A percentile compares a stretch with the other conserved stretches of the same genome.
phyloP scores from a whole-genome alignment of 306 rosid genomes.

The Casuarina equisetifolia region DNA sequence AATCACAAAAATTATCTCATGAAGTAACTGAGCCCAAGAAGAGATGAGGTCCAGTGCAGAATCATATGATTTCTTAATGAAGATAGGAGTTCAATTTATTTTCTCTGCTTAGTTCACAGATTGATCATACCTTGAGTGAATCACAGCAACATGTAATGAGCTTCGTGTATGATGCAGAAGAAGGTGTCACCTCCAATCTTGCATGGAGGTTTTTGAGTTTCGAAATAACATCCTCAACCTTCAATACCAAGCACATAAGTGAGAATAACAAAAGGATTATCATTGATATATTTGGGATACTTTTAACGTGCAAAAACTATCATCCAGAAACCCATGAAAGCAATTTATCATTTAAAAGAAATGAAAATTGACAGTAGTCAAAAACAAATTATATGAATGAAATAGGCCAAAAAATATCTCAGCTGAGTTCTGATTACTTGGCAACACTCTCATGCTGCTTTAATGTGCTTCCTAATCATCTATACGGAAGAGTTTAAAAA shows the following conservation, averaged over 20 bases:
- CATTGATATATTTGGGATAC: not conserved
- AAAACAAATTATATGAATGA: conserved; percentile 2
- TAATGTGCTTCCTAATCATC: not conserved
- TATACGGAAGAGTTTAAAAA: not conserved
- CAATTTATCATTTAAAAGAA: not conserved
- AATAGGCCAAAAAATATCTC: conserved; percentile 11
- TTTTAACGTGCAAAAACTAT: not conserved
- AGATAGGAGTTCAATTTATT: conserved; percentile 9
- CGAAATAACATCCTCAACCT: conserved; percentile 72
- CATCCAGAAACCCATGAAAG: conserved; percentile 22
- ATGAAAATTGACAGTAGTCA: conserved; percentile 2
- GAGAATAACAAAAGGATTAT: conserved; percentile 5
- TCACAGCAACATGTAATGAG: conserved; percentile 63
- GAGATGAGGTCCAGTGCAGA: not conserved
- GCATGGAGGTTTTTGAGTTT: conserved; percentile 63
- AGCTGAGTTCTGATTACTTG: conserved; percentile 5
- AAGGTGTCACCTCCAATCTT: conserved; percentile 57
- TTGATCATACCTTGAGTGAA: conserved; percentile 56
- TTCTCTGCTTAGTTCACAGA: conserved; percentile 3
- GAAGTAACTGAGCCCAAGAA: conserved; percentile 9
- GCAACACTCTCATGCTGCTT: not conserved
- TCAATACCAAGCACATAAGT: conserved; percentile 39
- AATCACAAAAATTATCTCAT: not conserved
- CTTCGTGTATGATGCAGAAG: conserved; percentile 59
- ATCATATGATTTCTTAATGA: conserved; percentile 8